Percentiles rank a stretch among this genome's conserved stretches.
Evolutionary conservation across 106 monocot species (phyloP).

Genomic region (Dioscorea dumetorum): DNA sequence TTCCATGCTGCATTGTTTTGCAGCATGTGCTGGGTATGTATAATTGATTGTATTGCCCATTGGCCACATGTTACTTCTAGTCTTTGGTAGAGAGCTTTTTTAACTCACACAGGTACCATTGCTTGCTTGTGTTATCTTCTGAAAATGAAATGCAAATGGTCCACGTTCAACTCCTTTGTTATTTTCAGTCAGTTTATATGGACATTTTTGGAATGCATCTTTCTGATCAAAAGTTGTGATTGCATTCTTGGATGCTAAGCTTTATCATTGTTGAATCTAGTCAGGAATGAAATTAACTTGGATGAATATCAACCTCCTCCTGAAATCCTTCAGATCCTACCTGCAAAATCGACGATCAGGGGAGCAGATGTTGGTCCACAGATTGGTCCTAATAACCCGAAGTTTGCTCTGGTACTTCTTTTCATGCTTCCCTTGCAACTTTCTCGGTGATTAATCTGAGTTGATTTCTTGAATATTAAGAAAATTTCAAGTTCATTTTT

Average conservation of each 20-base stretch:
- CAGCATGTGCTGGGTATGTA: too few relatives aligned
- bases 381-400: constrained; percentile 92
- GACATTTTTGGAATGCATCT: background rate
- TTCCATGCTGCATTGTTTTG: too few relatives aligned
- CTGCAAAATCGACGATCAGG: constrained; percentile 75
- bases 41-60: too few relatives aligned
- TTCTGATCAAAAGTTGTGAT: background rate
- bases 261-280: constrained; percentile 26
- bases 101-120: background rate
- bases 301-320: constrained; percentile 65
- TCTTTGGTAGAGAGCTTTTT: too few relatives aligned
- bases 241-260: background rate
- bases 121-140: background rate
- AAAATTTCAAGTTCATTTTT: background rate
- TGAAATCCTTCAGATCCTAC: constrained; percentile 90
- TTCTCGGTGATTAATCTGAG: background rate
- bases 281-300: constrained; percentile 71
- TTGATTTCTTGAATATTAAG: background rate
- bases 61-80: too few relatives aligned
- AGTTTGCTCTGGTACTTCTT: constrained; percentile 59
- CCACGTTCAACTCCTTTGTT: constrained; percentile 2
- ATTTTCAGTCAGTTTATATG: background rate
- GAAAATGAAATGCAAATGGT: background rate
- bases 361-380: constrained; percentile 69
- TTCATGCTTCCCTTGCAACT: background rate